Percentiles rank a stretch among this genome's conserved stretches.
These are phyloP conservation scores for Ilyonectria robusta DNA, from an alignment of 2,329 filamentous ascomycete species.

Conservation along the genomic window DNA sequence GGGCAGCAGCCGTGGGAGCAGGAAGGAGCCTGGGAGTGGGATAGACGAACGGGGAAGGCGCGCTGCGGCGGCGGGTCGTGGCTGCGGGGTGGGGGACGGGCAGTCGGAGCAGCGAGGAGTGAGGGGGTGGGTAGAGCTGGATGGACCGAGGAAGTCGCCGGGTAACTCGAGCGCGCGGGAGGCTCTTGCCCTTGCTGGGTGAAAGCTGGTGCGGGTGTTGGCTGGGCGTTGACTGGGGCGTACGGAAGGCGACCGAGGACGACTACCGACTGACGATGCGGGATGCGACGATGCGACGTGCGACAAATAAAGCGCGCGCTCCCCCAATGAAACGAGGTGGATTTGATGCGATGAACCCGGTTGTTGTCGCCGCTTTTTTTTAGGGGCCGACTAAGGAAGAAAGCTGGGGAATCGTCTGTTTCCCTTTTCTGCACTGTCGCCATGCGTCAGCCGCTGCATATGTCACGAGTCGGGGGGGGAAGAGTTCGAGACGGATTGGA, in stretches of 20 bases:
- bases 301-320: slow-evolving; percentile 33
- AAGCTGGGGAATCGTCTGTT: slow-evolving; percentile 43
- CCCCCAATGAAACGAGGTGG: slow-evolving; percentile 47
- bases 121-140: slow-evolving; percentile 20
- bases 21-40: slow-evolving; percentile 23
- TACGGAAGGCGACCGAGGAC: slow-evolving; percentile 45
- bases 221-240: slow-evolving; percentile 1
- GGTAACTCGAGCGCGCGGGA: slow-evolving; percentile 27
- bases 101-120: slow-evolving; percentile 32
- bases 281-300: slow-evolving; percentile 41
- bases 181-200: slow-evolving; percentile 10
- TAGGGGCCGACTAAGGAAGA: slow-evolving; percentile 27
- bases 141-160: slow-evolving; percentile 48
- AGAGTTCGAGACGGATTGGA: not conserved
- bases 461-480: not conserved
- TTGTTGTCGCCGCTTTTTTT: slow-evolving; percentile 42
- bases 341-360: slow-evolving; percentile 44
- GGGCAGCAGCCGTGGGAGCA: slow-evolving; percentile 43
- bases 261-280: slow-evolving; percentile 40
- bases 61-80: slow-evolving; percentile 14
- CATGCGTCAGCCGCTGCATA: slow-evolving; percentile 26
- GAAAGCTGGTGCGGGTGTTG: slow-evolving; percentile 1
- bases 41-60: slow-evolving; percentile 35
- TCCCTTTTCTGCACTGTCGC: slow-evolving; percentile 25
- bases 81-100: slow-evolving; percentile 24